phyloP scores from a whole-genome alignment of 176 grass and related monocot genomes.

The Triticum aestivum region IWGSC_CS_RefSeq_v2.1 NC_057800.1:637393325-637393824 shows the following conservation, averaged over 20 bases:
- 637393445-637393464: too few relatives aligned
- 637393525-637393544: too few relatives aligned
- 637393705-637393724: conserved; percentile 4
- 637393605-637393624: background rate
- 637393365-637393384: too few relatives aligned
- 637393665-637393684: background rate
- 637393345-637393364: too few relatives aligned
- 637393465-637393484: too few relatives aligned
- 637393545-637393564: too few relatives aligned
- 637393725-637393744: conserved; percentile 7
- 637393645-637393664: conserved; percentile 8
- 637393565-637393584: background rate
- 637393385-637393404: too few relatives aligned
- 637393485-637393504: too few relatives aligned
- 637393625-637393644: conserved; percentile 16
- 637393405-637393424: too few relatives aligned
- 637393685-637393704: conserved; percentile 30
- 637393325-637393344: too few relatives aligned
- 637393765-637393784: background rate
- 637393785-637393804: background rate
- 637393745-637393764: conserved; percentile 38
- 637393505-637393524: too few relatives aligned
- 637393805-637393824: conserved; percentile 13
- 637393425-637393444: too few relatives aligned
- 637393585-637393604: background rate